Base-by-base conservation (phyloP, 192 early-diverging fungal species). In the Jimgerdemannia flammicorona region DNA sequence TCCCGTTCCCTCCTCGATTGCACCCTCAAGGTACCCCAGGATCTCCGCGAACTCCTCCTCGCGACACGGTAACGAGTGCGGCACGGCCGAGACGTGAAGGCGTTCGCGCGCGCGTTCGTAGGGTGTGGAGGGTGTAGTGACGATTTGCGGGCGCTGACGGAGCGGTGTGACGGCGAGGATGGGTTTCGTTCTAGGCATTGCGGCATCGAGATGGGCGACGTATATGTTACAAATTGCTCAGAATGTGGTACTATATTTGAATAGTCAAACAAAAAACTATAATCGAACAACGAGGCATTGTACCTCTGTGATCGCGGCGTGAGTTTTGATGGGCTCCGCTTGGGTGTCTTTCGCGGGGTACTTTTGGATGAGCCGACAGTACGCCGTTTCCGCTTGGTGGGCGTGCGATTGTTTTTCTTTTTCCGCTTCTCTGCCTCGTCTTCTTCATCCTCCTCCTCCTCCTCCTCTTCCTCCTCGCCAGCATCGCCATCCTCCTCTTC, bases 31-130 rank as follows among this genome's bases (percentile, higher is more conserved):
- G 41, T 93, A 87, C 3, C 85, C 86, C 69, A 92, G 89, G 39
- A 99, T 91, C 40, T 93, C 85, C 29, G 85, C 87, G 86, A 96
- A 97, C 84, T 99, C 96, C 17, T 90, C 85, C 77, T 99, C 98
- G 3, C 98, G 87, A 70, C 98, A 96, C n/a, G 98, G 98, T 40
- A 99, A 85, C 14, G 88, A 79, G 42, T 97, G 91, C 3, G 98
- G 98, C 0, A 97, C 91, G 11, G 93, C 93, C 3, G 95, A 92
- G 18, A 96, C 93, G 79, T 95, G 95, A n/a, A 99, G 76, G n/a
- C 90, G 81, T 70, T 91, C 87, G 3, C 93, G 84, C 0, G 95
- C 95, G 11, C 76, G 76, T 70, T 91, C 90, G 75, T 89, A 94
- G 6, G 85, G 74, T 3, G 87, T 85, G 66, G 70, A 71, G 3